Evolutionary conservation across 108 stramenopile species (phyloP).

Genomic region (Bacterosira constricta): DNA sequence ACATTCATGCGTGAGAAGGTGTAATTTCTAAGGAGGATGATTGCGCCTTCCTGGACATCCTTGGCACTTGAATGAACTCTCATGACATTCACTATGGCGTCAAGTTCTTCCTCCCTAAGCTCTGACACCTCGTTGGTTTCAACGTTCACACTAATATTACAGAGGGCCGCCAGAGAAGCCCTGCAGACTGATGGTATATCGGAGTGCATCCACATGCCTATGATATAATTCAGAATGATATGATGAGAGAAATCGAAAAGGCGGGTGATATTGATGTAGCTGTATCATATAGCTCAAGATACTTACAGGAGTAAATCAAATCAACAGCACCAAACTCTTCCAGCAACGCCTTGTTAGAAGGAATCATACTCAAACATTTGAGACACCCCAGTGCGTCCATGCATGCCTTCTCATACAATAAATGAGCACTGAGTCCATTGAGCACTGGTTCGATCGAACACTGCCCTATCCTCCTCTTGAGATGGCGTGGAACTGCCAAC

Average conservation of each 20-base stretch:
- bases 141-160: constrained; percentile 26
- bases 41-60: constrained; percentile 30
- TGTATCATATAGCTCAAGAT: not conserved
- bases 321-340: constrained; percentile 25
- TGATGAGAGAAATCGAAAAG: too few relatives aligned
- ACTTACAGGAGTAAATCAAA: constrained; percentile 25
- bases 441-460: constrained; percentile 15
- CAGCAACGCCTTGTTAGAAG: constrained; percentile 12
- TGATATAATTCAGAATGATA: too few relatives aligned
- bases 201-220: constrained; percentile 33
- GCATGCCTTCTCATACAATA: constrained; percentile 12
- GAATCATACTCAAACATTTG: constrained; percentile 17
- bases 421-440: constrained; percentile 28
- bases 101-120: constrained; percentile 25
- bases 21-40: constrained; percentile 33
- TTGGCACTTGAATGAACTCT: constrained; percentile 17
- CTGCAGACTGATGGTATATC: constrained; percentile 12
- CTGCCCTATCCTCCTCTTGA: constrained; percentile 27
- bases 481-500: constrained; percentile 9
- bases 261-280: too few relatives aligned
- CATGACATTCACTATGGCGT: constrained; percentile 28
- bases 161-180: constrained; percentile 23
- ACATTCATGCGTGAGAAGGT: constrained; percentile 31
- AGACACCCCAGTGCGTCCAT: constrained; percentile 23
- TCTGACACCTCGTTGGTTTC: constrained; percentile 27